These are phyloP conservation scores for Penicillium psychrosexuale DNA, from an alignment of 2,329 filamentous ascomycete genomes.

Conservation along the genomic window DNA sequence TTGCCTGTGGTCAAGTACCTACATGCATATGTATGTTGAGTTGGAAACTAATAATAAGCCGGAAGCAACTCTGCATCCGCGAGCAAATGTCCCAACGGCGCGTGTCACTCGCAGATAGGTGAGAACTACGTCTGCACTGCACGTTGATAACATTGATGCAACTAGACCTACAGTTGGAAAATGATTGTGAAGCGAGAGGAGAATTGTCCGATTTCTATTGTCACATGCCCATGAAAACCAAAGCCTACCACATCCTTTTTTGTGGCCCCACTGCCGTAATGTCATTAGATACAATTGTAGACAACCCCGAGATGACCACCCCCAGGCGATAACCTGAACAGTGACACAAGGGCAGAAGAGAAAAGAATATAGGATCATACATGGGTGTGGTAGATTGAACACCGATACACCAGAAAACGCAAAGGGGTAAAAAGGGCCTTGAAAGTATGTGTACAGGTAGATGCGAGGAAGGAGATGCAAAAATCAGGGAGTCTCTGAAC, in stretches of 20 bases:
- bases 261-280: constrained; percentile 37
- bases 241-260: constrained; percentile 34
- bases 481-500: constrained; percentile 21
- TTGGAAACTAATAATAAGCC: constrained; percentile 1
- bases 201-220: constrained; percentile 42
- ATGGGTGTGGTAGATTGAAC: constrained; percentile 27
- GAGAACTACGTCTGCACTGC: not conserved
- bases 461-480: constrained; percentile 31
- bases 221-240: constrained; percentile 34
- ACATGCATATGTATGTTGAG: not conserved
- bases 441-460: constrained; percentile 39
- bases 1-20: not conserved
- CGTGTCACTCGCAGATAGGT: not conserved
- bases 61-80: not conserved
- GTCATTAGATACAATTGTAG: constrained; percentile 42
- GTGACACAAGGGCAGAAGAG: constrained; percentile 27
- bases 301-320: constrained; percentile 30
- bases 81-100: not conserved
- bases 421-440: constrained; percentile 26
- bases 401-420: constrained; percentile 38
- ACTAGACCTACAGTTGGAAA: not conserved
- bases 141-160: constrained; percentile 8
- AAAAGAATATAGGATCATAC: constrained; percentile 24
- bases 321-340: constrained; percentile 17
- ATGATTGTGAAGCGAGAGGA: constrained; percentile 35